These are phyloP conservation scores for Alternaria panax DNA, from an alignment of 2,329 filamentous ascomycete genomes.

Conservation along the genomic window DNA sequence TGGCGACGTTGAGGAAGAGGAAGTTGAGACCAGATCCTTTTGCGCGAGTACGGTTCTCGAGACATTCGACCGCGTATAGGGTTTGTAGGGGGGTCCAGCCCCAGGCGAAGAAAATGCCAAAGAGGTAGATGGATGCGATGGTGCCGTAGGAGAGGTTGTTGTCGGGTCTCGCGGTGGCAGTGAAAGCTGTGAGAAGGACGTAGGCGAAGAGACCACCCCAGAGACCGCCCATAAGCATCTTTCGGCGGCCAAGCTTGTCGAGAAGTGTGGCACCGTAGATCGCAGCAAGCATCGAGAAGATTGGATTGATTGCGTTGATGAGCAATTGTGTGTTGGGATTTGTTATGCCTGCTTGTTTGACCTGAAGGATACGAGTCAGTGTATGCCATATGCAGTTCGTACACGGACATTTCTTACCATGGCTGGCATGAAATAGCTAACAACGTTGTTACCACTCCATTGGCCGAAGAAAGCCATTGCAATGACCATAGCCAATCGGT, in stretches of 20 bases:
- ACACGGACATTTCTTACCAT: background rate
- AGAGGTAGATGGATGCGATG: slow-evolving; percentile 52
- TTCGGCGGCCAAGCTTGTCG: slow-evolving; percentile 43
- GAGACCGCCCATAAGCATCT: slow-evolving; percentile 50
- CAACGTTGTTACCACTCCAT: slow-evolving; percentile 52
- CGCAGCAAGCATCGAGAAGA: slow-evolving; percentile 49
- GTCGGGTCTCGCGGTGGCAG: slow-evolving; percentile 31
- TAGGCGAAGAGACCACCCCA: slow-evolving; percentile 46
- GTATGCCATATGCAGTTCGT: too few species aligned
- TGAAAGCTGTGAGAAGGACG: slow-evolving; percentile 48
- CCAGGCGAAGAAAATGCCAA: slow-evolving; percentile 52
- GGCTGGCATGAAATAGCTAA: slow-evolving; percentile 38
- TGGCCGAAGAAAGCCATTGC: slow-evolving; percentile 54
- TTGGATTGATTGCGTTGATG: slow-evolving; percentile 53
- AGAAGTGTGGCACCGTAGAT: slow-evolving; percentile 50
- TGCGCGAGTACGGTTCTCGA: slow-evolving; percentile 50
- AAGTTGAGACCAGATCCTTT: slow-evolving; percentile 48
- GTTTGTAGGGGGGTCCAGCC: slow-evolving; percentile 53
- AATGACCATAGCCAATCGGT: slow-evolving; percentile 50
- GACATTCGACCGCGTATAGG: slow-evolving; percentile 49
- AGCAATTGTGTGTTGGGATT: slow-evolving; percentile 48
- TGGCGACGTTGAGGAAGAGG: slow-evolving; percentile 44
- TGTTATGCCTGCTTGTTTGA: background rate
- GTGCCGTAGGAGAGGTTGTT: slow-evolving; percentile 48
- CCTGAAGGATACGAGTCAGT: too few species aligned